Base-by-base conservation (phyloP, 164 flowering plant genomes). In the Taxillus chinensis region DNA sequence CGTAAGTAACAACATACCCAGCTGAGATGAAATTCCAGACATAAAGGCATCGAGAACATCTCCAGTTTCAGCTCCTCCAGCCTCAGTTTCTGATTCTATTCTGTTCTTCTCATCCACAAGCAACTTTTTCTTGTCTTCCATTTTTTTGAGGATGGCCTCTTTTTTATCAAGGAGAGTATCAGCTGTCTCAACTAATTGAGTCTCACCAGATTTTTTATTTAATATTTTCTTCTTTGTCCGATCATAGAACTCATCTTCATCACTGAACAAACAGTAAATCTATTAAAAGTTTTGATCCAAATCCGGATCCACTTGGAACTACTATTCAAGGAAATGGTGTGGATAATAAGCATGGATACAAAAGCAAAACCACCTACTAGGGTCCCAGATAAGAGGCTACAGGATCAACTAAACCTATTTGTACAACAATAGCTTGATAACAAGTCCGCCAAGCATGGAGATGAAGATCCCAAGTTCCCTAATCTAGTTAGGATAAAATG, bases 211-310 rank as follows among this genome's bases (percentile, higher is more conserved):
- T 73, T 79, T 83, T 49, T 68, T 67, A 12, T 41, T 67, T 12
- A 81, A 64, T 37, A 74, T 64, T 65, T 85, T 79, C 76, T 82
- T 84, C 80, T 81, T 80, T 57, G 97, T 86, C 62, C 96, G 95
- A 72, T 91, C 99, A 75, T 89, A 91, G 65, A 91, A 95, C 51
- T 95, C 97, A 75, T 95, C 99, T 60, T 95, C 99, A 74, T 91
- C 99, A 78, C 97, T 93, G 78, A 12, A 66, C 8, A 68, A 71
- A 8, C 5, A 63, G 3, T 57, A 63, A 62, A 12, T 27, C 27
- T 27, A 27, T 27, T 27, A 27, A 27, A 27, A 27, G 27, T 27
- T 27, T 27, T 27, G 27, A 27, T 27, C 27, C 27, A 27, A 27
- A 27, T 27, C 27, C 27, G 27, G 27, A 27, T 27, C 27, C 27